These are phyloP conservation scores for Hymenoscyphus repandus DNA, from an alignment of 2,329 filamentous ascomycete species.

Conservation along the genomic window DNA sequence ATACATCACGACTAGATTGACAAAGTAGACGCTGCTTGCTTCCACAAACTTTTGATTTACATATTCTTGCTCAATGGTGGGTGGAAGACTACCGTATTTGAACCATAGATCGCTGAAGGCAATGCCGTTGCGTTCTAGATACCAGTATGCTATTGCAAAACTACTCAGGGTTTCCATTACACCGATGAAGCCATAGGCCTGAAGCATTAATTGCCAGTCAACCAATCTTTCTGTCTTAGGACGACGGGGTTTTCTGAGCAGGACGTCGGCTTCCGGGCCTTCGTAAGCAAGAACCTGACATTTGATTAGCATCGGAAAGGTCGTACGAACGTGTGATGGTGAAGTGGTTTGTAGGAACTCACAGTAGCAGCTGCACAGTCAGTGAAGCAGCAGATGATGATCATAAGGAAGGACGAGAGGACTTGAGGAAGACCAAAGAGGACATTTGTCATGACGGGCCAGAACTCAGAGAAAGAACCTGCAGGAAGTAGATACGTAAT, in stretches of 20 bases:
- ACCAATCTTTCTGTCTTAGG: conserved; percentile 67
- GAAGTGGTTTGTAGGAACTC: too few species aligned
- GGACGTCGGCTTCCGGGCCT: conserved; percentile 68
- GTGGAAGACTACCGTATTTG: conserved; percentile 50
- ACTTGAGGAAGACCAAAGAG: conserved; percentile 57
- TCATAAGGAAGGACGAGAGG: conserved; percentile 53
- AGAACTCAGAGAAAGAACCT: conserved; percentile 54
- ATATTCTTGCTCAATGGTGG: conserved; percentile 43
- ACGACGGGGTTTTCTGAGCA: conserved; percentile 63
- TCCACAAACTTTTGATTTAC: conserved; percentile 44
- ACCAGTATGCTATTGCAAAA: conserved; percentile 64
- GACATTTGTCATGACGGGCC: conserved; percentile 60
- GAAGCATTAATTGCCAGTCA: conserved; percentile 65
- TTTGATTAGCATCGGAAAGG: too few species aligned
- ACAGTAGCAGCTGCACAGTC: conserved; percentile 69
- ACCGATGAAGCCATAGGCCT: conserved; percentile 68
- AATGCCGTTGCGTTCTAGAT: conserved; percentile 56
- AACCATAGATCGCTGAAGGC: conserved; percentile 64
- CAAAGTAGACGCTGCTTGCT: conserved; percentile 60
- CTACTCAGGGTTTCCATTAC: conserved; percentile 54
- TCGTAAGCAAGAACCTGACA: conserved; percentile 75
- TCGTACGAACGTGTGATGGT: too few species aligned
- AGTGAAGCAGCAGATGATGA: conserved; percentile 56
- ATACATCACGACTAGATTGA: conserved; percentile 74
- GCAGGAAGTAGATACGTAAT: conserved; percentile 51